Evolutionary conservation across 805 yeast genomes (phyloP).

Genomic region (Debaryomyces hansenii): DNA sequence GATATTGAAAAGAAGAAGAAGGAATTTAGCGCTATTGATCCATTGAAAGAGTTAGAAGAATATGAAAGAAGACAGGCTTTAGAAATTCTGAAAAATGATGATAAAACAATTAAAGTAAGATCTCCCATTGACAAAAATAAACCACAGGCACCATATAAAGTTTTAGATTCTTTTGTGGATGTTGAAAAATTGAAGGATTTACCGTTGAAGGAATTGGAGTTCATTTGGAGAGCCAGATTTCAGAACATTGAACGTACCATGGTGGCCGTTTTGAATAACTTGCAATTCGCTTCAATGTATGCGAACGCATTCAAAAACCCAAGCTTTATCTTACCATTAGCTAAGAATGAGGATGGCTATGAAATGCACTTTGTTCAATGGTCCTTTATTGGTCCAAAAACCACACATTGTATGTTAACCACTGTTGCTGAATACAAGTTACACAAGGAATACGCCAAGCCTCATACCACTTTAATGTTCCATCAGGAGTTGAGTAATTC

Average conservation of each 20-base stretch:
- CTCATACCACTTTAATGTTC: slow-evolving; percentile 88
- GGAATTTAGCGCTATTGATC: slow-evolving; percentile 64
- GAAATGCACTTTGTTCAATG: slow-evolving; percentile 95
- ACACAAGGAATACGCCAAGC: slow-evolving; percentile 89
- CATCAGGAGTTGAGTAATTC: slow-evolving; percentile 70
- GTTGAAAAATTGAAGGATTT: slow-evolving; percentile 61
- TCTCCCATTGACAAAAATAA: slow-evolving; percentile 35
- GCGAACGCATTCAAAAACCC: slow-evolving; percentile 73
- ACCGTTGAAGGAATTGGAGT: slow-evolving; percentile 63
- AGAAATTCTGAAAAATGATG: slow-evolving; percentile 20
- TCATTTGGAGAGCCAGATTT: slow-evolving; percentile 89
- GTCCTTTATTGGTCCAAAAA: slow-evolving; percentile 80
- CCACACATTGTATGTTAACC: slow-evolving; percentile 88
- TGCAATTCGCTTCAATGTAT: slow-evolving; percentile 63
- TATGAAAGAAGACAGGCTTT: slow-evolving; percentile 43
- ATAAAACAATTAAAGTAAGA: slow-evolving; percentile 31
- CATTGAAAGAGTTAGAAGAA: slow-evolving; percentile 65
- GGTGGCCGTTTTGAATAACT: slow-evolving; percentile 60
- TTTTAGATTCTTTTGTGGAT: slow-evolving; percentile 69
- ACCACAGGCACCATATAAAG: slow-evolving; percentile 59
- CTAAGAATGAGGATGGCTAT: slow-evolving; percentile 52
- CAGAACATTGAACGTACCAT: slow-evolving; percentile 56
- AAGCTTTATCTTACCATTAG: slow-evolving; percentile 85
- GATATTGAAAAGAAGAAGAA: slow-evolving; percentile 56
- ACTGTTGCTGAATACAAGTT: slow-evolving; percentile 88